Evolutionary conservation across 805 yeast species (phyloP), one percentile per base, ranked within the genome.

Genomic region (Isabelozyma heimii): DNA sequence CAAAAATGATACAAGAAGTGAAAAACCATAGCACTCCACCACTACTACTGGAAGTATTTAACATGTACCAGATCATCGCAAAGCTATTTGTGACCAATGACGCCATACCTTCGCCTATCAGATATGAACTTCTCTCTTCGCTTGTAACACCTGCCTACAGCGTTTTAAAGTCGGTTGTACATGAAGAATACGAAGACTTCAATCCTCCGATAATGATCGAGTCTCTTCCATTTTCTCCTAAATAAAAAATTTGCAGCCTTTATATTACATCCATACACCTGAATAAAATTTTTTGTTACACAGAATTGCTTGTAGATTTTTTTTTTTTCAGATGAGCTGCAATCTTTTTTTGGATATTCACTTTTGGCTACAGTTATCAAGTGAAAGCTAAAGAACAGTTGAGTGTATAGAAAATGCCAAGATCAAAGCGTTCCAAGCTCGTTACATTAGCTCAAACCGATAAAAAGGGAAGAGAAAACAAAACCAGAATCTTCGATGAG

Each of bases 371-470:
- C 14, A 27, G 38, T 38, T 24, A 41, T 27, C 15, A 9, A 44
- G 6, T 24, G 26, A 33, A 26, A 38, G 13, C 16, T 30, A 10
- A 30, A 30, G n/a, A 30, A 30, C 10, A 13, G 10, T 30, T 26
- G 12, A 14, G 2, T 13, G 13, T 40, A 20, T 14, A 40, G 48
- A 73, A 57, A 50, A 92, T 92, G 99, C 97, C 99, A 53, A 89
- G 96, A 81, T 91, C 97, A 37, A 91, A 85, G 69, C 92, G 98
- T 82, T 87, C 97, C 58, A 94, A 89, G 84, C 85, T 91, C 59
- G 96, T 94, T 52, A 89, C 98, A 12, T 78, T 94, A 59, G 94
- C 99, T 37, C 92, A 92, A 66, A 92, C 98, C 54, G 97, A 91
- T 58, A 94, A 91, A 72, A 94, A 94, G 66, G 97, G 97, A 45